Evolutionary conservation across 345 rosid genomes (phyloP).

Genomic region (Erysimum cheiranthoides): DNA sequence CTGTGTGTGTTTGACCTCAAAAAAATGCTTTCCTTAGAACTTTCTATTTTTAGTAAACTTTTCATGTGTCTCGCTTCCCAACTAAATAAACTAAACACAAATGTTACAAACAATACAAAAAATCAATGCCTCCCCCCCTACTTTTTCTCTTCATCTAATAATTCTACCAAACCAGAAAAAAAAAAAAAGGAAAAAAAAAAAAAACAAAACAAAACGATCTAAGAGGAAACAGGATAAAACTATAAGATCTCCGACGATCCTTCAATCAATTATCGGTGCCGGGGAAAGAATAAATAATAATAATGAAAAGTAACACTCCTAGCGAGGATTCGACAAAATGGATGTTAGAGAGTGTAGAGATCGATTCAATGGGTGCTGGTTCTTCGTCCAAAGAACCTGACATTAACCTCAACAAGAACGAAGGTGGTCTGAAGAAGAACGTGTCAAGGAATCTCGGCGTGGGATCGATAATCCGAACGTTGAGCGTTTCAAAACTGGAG

Average conservation of each 20-base stretch:
- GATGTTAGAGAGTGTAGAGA: slow-evolving; percentile 67
- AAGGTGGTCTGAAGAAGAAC: slow-evolving; percentile 37
- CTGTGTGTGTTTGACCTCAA: slow-evolving; percentile 42
- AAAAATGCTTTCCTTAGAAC: slow-evolving; percentile 29
- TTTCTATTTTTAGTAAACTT: slow-evolving; percentile 41
- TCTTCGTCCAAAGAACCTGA: slow-evolving; percentile 48
- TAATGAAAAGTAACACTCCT: slow-evolving; percentile 35
- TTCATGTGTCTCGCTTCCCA: slow-evolving; percentile 34
- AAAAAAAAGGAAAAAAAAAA: no score
- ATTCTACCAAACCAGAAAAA: slow-evolving; percentile 23
- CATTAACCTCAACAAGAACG: slow-evolving; percentile 26
- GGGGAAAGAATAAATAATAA: slow-evolving; percentile 10
- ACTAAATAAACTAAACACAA: slow-evolving; percentile 43
- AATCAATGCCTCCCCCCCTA: slow-evolving; percentile 38
- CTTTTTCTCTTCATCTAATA: slow-evolving; percentile 34
- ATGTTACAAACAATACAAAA: slow-evolving; percentile 35
- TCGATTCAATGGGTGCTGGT: slow-evolving; percentile 57
- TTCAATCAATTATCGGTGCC: slow-evolving; percentile 14
- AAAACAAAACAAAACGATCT: slow-evolving; percentile 15
- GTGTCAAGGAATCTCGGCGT: slow-evolving; percentile 37
- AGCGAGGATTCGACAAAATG: slow-evolving; percentile 54
- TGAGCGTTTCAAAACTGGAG: slow-evolving; percentile 57
- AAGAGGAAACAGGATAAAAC: slow-evolving; percentile 23
- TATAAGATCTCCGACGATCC: slow-evolving; percentile 28
- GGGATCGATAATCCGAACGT: slow-evolving; percentile 48